A percentile compares a stretch with the other conserved stretches of the same genome.
phyloP scores from a whole-genome alignment of 129 eudicot species.

The Flaveria sonorensis region DNA sequence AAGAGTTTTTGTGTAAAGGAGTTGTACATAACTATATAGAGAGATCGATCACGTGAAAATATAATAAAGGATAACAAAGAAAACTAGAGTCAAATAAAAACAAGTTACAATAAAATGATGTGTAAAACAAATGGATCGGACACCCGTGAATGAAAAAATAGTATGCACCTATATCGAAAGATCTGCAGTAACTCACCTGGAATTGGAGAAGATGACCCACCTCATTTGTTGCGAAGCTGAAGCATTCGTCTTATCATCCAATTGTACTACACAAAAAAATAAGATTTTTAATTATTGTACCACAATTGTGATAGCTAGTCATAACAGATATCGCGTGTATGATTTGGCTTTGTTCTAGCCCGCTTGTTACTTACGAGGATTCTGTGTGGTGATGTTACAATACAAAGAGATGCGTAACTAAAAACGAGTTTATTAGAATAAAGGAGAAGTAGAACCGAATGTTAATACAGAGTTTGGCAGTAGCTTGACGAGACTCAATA shows the following conservation, averaged over 20 bases:
- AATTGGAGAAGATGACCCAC: slow-evolving; percentile 5
- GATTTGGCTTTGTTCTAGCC: neutral
- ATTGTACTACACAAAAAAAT: neutral
- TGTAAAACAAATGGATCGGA: neutral
- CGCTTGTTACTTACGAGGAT: neutral
- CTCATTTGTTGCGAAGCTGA: neutral
- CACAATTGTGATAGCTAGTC: neutral
- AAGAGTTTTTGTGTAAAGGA: no score
- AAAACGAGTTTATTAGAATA: no score
- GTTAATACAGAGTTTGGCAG: no score
- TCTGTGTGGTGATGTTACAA: no score
- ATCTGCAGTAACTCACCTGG: neutral
- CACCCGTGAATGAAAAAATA: slow-evolving; percentile 10
- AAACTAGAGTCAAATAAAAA: neutral
- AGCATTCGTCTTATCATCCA: neutral
- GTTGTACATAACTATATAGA: no score
- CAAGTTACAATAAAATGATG: slow-evolving; percentile 1
- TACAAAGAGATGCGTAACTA: no score
- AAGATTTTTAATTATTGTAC: neutral
- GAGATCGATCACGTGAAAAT: neutral
- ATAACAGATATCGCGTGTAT: neutral
- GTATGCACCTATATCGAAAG: neutral
- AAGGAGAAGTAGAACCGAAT: no score
- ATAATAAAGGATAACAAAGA: neutral
- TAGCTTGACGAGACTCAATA: no score